Percentiles rank a stretch among this genome's conserved stretches.
phyloP scores from a whole-genome alignment of 352 stramenopile genomes.

The Globisporangium viniferum region DNA sequence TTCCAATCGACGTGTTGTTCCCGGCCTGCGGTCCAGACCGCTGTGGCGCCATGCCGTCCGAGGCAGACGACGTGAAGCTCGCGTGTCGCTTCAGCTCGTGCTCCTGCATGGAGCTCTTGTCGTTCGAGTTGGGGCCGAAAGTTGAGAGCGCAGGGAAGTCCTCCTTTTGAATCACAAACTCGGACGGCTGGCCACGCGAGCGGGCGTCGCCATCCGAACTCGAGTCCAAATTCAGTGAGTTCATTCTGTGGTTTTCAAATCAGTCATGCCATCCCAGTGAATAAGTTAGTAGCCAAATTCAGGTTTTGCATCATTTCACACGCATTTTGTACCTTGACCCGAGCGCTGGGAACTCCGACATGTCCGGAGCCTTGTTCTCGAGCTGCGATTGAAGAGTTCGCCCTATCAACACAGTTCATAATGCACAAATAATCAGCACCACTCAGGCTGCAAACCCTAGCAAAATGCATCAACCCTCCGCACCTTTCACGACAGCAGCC shows the following conservation, averaged over 20 bases:
- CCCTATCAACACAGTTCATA: conserved; percentile 24
- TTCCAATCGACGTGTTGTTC: conserved; percentile 62
- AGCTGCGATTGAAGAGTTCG: conserved; percentile 43
- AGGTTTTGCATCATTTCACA: background rate
- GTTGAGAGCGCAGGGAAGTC: conserved; percentile 82
- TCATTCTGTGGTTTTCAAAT: conserved; percentile 35
- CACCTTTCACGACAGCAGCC: conserved; percentile 30
- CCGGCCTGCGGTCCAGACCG: conserved; percentile 35
- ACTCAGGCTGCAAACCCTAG: background rate
- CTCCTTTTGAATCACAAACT: conserved; percentile 88
- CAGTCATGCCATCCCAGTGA: background rate
- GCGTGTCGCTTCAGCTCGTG: conserved; percentile 61
- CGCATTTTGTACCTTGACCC: conserved; percentile 41
- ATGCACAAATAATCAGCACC: background rate
- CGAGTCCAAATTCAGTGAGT: conserved; percentile 52
- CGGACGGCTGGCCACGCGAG: conserved; percentile 47
- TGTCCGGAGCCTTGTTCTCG: conserved; percentile 76
- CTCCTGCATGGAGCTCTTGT: conserved; percentile 48
- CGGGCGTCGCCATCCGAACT: conserved; percentile 29
- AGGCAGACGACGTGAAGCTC: conserved; percentile 67
- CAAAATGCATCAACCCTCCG: background rate
- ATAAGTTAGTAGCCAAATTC: background rate
- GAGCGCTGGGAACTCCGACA: conserved; percentile 82
- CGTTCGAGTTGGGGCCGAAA: conserved; percentile 39
- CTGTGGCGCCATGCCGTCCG: conserved; percentile 57